A percentile compares a stretch with the other conserved stretches of the same genome.
These are phyloP conservation scores for Plasmodium coatneyi DNA, from an alignment of 169 alveolate species.

Conservation along the genomic window DNA sequence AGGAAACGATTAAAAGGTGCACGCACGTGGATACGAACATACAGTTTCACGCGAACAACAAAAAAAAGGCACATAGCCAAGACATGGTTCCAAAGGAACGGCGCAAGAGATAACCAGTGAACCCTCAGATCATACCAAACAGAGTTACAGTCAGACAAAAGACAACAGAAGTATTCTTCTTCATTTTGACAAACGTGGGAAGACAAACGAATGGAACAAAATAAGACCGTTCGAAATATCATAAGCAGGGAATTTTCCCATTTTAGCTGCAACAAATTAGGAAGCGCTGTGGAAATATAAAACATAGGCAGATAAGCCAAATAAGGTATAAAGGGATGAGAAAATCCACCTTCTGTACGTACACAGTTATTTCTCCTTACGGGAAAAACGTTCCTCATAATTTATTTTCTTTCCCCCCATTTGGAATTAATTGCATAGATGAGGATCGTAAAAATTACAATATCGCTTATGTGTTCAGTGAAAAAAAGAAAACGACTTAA, in stretches of 20 bases:
- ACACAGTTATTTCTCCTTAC: neutral
- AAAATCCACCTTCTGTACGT: neutral
- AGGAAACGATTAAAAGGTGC: neutral
- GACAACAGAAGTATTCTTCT: slow-evolving; percentile 1
- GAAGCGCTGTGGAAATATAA: neutral
- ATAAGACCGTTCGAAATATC: neutral
- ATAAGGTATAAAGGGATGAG: neutral
- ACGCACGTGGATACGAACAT: neutral
- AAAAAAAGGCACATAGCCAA: neutral
- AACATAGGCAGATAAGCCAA: neutral
- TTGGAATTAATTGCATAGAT: neutral
- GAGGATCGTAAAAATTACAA: neutral
- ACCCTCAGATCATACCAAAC: neutral
- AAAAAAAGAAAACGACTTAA: neutral
- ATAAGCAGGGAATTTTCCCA: neutral
- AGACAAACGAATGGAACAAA: neutral
- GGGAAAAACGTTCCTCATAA: neutral
- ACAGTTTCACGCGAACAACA: neutral
- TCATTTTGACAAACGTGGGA: neutral
- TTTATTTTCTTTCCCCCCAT: neutral
- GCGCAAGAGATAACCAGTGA: neutral
- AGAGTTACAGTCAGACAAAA: neutral
- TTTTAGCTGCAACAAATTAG: neutral
- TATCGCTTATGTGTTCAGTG: neutral
- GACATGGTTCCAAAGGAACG: neutral